Base-by-base conservation (phyloP, 2,329 filamentous ascomycete genomes). In the Talaromyces rugulosus region DNA sequence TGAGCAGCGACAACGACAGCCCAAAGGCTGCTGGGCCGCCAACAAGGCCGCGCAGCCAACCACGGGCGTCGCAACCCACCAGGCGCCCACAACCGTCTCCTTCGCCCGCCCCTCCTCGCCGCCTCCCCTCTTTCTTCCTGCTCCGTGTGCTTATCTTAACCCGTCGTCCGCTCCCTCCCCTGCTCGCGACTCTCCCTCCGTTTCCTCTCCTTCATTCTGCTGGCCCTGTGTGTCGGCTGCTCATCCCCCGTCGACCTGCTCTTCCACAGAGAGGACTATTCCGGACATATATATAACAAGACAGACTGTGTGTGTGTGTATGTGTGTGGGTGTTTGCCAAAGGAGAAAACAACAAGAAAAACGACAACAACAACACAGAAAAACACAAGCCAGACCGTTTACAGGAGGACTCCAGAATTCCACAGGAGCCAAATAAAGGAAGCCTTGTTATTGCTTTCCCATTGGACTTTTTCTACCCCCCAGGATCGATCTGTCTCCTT, bases 1-100 rank as follows among this genome's bases (percentile, higher is more conserved):
- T 36, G 28, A 42, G 53, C 31, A 52, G 55, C 40, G 36, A 34
- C 56, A 64, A 66, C 65, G 53, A 66, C 66, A 74, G 72, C 73
- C 72, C 71, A 74, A 75, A 66, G 62, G 70, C 71, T 40, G 36
- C 36, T 6, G 36, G 36, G 36, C 44, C 68, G 74, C 74, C 74
- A 75, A 75, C 71, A 68, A 44, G 53, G 63, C 66, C 40, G 40
- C 44, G 18, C 44, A 47, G 44, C 64, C 64, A 65, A 63, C 62
- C 60, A 47, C 44, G 44, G 58, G 60, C 58, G 54, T 59, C 57
- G 59, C 58, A 55, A 65, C 65, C 63, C 42, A 65, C 50, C 28
- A 62, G 44, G 60, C 66, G 59, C 40, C 60, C 58, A 63, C 67
- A 68, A 58, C 64, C 51, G 62, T 23, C 63, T 36, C 65, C 64